A percentile compares a stretch with the other conserved stretches of the same genome.
phyloP scores from a whole-genome alignment of 2,329 filamentous ascomycete genomes.

The Aphanoascus verrucosus region DNA sequence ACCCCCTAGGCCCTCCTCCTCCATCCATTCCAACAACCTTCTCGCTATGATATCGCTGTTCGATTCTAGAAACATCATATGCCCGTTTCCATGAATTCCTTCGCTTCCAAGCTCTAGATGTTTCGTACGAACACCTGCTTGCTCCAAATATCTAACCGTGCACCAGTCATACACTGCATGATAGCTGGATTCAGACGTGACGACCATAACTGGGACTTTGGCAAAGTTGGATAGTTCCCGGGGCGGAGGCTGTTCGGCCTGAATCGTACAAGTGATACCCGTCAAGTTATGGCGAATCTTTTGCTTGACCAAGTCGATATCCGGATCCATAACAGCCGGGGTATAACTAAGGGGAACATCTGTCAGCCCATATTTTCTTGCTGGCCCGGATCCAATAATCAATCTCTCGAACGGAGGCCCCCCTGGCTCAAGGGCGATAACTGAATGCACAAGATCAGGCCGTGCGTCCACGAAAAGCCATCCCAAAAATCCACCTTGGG shows the following conservation, averaged over 20 bases:
- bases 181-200: slow-evolving; percentile 45
- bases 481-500: slow-evolving; percentile 35
- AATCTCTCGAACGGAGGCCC: slow-evolving; percentile 44
- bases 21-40: slow-evolving; percentile 13
- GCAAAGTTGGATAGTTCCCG: slow-evolving; percentile 41
- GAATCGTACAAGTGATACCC: slow-evolving; percentile 28
- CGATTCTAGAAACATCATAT: slow-evolving; percentile 33
- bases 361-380: slow-evolving; percentile 37
- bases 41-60: slow-evolving; percentile 18
- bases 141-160: slow-evolving; percentile 42
- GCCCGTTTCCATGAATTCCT: slow-evolving; percentile 45
- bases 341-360: slow-evolving; percentile 40
- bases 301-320: slow-evolving; percentile 24
- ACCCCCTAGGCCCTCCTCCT: not conserved
- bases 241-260: slow-evolving; percentile 26
- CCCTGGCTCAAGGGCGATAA: slow-evolving; percentile 44
- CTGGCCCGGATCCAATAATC: slow-evolving; percentile 26
- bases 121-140: slow-evolving; percentile 41
- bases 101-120: slow-evolving; percentile 37
- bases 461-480: slow-evolving; percentile 42
- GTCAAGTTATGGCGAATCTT: slow-evolving; percentile 16
- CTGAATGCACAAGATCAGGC: slow-evolving; percentile 39
- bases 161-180: slow-evolving; percentile 48
- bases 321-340: slow-evolving; percentile 33
- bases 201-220: slow-evolving; percentile 39